Evolutionary conservation across 2,329 filamentous ascomycete genomes (phyloP).

Genomic region (Plenodomus tracheiphilus): DNA sequence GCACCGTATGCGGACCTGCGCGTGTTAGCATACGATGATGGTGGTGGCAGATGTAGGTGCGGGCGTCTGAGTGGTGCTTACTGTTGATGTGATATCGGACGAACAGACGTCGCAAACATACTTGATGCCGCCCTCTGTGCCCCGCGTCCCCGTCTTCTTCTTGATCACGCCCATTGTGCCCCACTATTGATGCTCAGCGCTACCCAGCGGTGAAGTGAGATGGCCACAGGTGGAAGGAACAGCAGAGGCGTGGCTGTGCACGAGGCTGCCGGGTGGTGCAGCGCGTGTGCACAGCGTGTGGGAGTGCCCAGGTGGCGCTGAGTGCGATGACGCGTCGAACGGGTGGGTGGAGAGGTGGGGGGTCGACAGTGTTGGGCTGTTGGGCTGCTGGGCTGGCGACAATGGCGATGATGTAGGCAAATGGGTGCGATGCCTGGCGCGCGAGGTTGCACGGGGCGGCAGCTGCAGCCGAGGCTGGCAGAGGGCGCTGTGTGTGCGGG

Average conservation of each 20-base stretch:
- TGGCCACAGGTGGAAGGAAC: constrained; percentile 14
- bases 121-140: constrained; percentile 76
- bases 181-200: constrained; percentile 10
- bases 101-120: constrained; percentile 98
- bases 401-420: neutral
- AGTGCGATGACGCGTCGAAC: neutral
- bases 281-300: neutral
- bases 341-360: too few relatives aligned
- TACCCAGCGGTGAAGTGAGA: constrained; percentile 10
- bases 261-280: constrained; percentile 12
- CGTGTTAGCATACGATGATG: constrained; percentile 1
- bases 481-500: constrained; percentile 1
- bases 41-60: neutral
- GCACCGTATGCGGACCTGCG: constrained; percentile 89
- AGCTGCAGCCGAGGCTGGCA: constrained; percentile 24
- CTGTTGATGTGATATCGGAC: constrained; percentile 94
- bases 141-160: constrained; percentile 87
- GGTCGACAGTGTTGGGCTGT: neutral
- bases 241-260: constrained; percentile 30
- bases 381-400: too few relatives aligned
- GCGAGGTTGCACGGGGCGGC: constrained; percentile 15
- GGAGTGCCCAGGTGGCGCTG: constrained; percentile 1
- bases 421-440: constrained; percentile 1
- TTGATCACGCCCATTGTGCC: constrained; percentile 84
- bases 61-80: constrained; percentile 52